phyloP scores from a whole-genome alignment of 164 flowering plant species.

The Aristolochia contorta region DNA sequence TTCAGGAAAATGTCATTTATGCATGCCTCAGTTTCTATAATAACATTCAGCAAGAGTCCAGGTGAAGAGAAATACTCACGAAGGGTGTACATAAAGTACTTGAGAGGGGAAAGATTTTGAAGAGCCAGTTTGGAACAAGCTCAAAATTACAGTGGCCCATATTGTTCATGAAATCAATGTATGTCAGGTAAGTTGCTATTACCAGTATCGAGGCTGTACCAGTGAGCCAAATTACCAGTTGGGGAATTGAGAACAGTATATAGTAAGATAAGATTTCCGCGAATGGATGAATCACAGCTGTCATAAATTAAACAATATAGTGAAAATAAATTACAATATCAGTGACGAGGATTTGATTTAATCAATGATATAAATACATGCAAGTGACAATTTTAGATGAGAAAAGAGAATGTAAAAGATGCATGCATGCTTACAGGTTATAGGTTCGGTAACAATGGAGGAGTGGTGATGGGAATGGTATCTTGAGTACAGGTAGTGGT shows the following conservation, averaged over 20 bases:
- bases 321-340: neutral
- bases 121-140: constrained; percentile 32
- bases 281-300: constrained; percentile 61
- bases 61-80: constrained; percentile 28
- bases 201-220: constrained; percentile 17
- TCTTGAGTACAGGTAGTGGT: constrained; percentile 30
- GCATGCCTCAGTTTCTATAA: no score
- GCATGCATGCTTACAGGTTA: constrained; percentile 19
- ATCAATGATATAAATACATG: no score
- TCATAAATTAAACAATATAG: neutral
- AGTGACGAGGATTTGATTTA: no score
- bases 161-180: constrained; percentile 47
- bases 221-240: constrained; percentile 2
- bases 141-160: constrained; percentile 63
- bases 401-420: neutral
- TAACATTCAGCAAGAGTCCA: neutral
- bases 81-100: constrained; percentile 51
- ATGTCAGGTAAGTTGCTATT: constrained; percentile 20
- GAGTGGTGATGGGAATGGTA: constrained; percentile 20
- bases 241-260: constrained; percentile 24
- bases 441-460: constrained; percentile 40
- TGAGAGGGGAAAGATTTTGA: constrained; percentile 38
- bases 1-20: no score
- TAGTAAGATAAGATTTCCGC: constrained; percentile 35
- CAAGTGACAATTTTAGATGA: neutral